These are phyloP conservation scores for Russula olivacea DNA, from an alignment of 768 basidiomycete genomes.

Conservation along the genomic window DNA sequence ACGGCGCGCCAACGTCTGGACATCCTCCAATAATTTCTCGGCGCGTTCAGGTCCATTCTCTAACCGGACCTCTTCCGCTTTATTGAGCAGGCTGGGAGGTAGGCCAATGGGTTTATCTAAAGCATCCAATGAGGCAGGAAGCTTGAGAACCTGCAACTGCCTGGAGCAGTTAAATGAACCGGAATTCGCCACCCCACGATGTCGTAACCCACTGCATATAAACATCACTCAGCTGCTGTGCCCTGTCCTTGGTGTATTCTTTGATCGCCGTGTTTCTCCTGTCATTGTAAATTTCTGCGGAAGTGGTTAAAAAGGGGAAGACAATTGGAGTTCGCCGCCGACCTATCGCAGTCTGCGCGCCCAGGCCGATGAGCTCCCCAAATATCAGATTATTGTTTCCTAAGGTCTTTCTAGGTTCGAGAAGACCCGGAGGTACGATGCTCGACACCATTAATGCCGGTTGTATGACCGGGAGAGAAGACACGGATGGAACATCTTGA, in stretches of 20 bases:
- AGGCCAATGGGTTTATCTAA: conserved; percentile 82
- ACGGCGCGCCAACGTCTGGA: conserved; percentile 57
- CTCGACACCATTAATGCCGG: conserved; percentile 63
- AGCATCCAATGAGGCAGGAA: conserved; percentile 84
- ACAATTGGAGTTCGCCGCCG: conserved; percentile 28
- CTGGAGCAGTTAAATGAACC: conserved; percentile 34
- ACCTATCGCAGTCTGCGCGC: conserved; percentile 87
- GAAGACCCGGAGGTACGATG: conserved; percentile 48
- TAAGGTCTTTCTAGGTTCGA: conserved; percentile 51
- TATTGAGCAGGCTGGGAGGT: conserved; percentile 79
- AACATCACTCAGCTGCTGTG: conserved; percentile 56
- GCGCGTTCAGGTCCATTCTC: conserved; percentile 73
- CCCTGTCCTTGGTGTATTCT: conserved; percentile 56
- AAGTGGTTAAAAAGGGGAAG: background rate
- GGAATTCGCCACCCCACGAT: background rate
- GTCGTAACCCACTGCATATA: conserved; percentile 45
- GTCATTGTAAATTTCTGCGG: conserved; percentile 77
- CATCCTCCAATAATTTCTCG: conserved; percentile 64
- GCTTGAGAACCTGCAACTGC: conserved; percentile 60
- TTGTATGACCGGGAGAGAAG: conserved; percentile 58
- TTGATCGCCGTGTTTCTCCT: conserved; percentile 64
- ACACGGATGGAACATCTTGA: conserved; percentile 69
- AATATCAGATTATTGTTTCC: conserved; percentile 59
- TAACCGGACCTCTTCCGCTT: conserved; percentile 76
- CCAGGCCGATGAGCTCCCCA: conserved; percentile 73